Evolutionary conservation across 345 rosid genomes (phyloP).

Genomic region (Iberis pinnata): DNA sequence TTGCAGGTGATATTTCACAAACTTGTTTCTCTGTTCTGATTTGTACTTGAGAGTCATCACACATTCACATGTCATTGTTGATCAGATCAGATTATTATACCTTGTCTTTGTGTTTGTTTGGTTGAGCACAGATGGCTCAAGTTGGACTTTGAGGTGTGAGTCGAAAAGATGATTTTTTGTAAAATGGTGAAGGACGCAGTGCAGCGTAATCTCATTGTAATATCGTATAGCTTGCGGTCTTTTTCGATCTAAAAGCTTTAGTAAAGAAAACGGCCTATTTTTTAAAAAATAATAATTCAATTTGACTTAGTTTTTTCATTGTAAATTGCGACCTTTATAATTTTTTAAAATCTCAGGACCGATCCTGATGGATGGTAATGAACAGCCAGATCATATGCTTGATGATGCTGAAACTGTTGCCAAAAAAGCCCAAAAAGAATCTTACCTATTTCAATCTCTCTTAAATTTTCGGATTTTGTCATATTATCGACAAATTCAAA

Average conservation of each 20-base stretch:
- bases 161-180: constrained; percentile 60
- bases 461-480: constrained; percentile 78
- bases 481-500: constrained; percentile 42
- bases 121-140: constrained; percentile 44
- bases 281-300: no score
- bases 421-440: constrained; percentile 56
- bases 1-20: constrained; percentile 60
- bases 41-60: no score
- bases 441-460: constrained; percentile 61
- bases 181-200: constrained; percentile 66
- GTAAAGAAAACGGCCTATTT: no score
- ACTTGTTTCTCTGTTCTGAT: no score
- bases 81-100: constrained; percentile 4
- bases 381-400: constrained; percentile 87
- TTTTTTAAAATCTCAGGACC: no score
- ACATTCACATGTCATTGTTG: background rate
- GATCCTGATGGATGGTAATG: no score
- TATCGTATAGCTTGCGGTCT: no score
- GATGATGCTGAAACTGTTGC: constrained; percentile 69
- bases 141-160: constrained; percentile 57
- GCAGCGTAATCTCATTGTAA: constrained; percentile 36
- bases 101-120: background rate
- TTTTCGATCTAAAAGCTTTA: no score
- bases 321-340: no score
- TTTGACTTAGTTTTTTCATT: no score